These are phyloP conservation scores for Rhynchospora breviuscula DNA, from an alignment of 176 grass and related monocot species.

Conservation along the genomic window DNA sequence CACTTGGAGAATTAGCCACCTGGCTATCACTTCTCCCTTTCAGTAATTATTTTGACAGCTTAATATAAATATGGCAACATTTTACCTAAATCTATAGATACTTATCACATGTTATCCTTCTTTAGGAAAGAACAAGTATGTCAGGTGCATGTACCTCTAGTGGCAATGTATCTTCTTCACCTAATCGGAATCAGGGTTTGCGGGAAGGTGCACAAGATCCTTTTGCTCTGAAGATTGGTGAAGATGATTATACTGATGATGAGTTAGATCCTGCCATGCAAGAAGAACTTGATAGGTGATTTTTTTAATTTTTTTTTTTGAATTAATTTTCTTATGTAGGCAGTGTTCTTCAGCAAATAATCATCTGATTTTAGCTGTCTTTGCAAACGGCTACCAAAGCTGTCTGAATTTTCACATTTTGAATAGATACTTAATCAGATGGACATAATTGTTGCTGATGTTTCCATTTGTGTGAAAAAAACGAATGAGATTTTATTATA, in stretches of 20 bases:
- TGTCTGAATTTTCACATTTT: background rate
- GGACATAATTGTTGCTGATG: background rate
- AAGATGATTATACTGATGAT: slow-evolving; percentile 91
- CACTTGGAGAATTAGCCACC: too few species aligned
- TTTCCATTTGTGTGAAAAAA: background rate
- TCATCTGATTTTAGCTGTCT: slow-evolving; percentile 12
- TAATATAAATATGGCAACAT: slow-evolving; percentile 1
- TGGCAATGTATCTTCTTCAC: slow-evolving; percentile 52
- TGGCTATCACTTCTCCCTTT: too few species aligned
- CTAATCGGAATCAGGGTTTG: slow-evolving; percentile 44
- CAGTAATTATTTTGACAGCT: background rate
- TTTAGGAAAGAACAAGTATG: slow-evolving; percentile 44
- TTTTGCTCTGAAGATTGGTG: slow-evolving; percentile 43
- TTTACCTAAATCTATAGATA: background rate
- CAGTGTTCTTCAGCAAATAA: background rate
- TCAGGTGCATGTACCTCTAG: slow-evolving; percentile 27
- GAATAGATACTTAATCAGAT: background rate
- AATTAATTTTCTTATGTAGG: background rate
- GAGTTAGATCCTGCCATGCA: slow-evolving; percentile 96
- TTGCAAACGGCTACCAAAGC: background rate
- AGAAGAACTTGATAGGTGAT: slow-evolving; percentile 98
- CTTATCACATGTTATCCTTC: slow-evolving; percentile 28
- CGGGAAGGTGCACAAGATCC: slow-evolving; percentile 61
- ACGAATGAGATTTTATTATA: background rate
- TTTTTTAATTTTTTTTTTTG: background rate